Evolutionary conservation across 768 basidiomycete genomes (phyloP).

Genomic region (Mycena epipterygia): DNA sequence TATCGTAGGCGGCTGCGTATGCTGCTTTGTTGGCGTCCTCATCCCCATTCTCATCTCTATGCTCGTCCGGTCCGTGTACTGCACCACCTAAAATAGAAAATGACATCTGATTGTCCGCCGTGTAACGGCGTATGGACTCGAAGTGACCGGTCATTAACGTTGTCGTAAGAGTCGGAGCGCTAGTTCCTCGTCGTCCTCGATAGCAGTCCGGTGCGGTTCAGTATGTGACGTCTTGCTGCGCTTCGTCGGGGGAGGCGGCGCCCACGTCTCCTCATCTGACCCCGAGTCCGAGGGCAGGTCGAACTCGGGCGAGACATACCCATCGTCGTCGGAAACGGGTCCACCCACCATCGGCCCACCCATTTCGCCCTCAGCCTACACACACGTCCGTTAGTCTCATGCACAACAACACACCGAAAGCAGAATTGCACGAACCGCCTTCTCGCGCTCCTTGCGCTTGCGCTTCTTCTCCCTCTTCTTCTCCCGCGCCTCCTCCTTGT

Average conservation of each 20-base stretch:
- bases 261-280: slow-evolving; percentile 47
- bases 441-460: slow-evolving; percentile 87
- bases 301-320: slow-evolving; percentile 81
- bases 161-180: slow-evolving; percentile 70
- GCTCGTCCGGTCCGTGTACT: too few species aligned
- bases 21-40: too few species aligned
- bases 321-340: slow-evolving; percentile 50
- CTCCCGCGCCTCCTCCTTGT: slow-evolving; percentile 87
- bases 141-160: slow-evolving; percentile 29
- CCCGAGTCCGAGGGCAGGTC: slow-evolving; percentile 56
- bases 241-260: slow-evolving; percentile 48
- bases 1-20: too few species aligned
- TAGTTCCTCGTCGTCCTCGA: slow-evolving; percentile 63
- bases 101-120: too few species aligned
- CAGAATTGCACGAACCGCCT: slow-evolving; percentile 52
- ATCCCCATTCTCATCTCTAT: too few species aligned
- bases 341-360: slow-evolving; percentile 52
- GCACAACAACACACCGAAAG: slow-evolving; percentile 12
- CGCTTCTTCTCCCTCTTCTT: slow-evolving; percentile 94
- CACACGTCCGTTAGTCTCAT: slow-evolving; percentile 39
- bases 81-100: too few species aligned
- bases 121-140: too few species aligned
- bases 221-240: slow-evolving; percentile 41
- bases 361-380: slow-evolving; percentile 45
- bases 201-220: slow-evolving; percentile 26